These are phyloP conservation scores for Domatiomyces globalis DNA, from an alignment of 2,329 filamentous ascomycete species.

Conservation along the genomic window DNA sequence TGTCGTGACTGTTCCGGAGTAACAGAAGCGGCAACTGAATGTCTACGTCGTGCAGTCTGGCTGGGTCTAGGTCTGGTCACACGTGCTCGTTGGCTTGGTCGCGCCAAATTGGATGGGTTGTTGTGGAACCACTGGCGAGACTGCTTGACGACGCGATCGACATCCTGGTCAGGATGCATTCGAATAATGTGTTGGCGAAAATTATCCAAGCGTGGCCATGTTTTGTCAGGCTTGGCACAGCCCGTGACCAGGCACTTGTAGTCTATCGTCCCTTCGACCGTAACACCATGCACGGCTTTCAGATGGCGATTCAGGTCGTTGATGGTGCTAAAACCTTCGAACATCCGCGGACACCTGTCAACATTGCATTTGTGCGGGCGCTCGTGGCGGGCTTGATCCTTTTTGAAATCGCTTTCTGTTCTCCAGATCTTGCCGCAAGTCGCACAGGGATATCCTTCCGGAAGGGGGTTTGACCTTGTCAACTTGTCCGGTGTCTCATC, in stretches of 20 bases:
- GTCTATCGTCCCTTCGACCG: slow-evolving; percentile 30
- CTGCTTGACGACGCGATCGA: slow-evolving; percentile 13
- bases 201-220: slow-evolving; percentile 73
- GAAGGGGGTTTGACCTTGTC: neutral
- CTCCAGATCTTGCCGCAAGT: neutral
- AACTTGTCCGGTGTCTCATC: neutral
- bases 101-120: neutral
- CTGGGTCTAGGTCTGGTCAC: neutral
- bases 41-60: neutral
- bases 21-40: neutral
- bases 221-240: slow-evolving; percentile 50
- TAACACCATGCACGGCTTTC: slow-evolving; percentile 51
- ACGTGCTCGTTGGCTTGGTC: neutral
- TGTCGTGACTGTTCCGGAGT: neutral
- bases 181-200: slow-evolving; percentile 65
- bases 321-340: slow-evolving; percentile 57
- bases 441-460: neutral
- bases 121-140: neutral
- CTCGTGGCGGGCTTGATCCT: slow-evolving; percentile 56
- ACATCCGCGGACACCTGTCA: slow-evolving; percentile 40
- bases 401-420: slow-evolving; percentile 37
- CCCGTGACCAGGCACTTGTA: slow-evolving; percentile 46
- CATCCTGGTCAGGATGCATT: slow-evolving; percentile 44
- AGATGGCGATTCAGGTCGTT: slow-evolving; percentile 72
- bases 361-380: slow-evolving; percentile 53